Base-by-base conservation (phyloP, 352 stramenopile genomes). In the Pelagophyceae sp. region DNA sequence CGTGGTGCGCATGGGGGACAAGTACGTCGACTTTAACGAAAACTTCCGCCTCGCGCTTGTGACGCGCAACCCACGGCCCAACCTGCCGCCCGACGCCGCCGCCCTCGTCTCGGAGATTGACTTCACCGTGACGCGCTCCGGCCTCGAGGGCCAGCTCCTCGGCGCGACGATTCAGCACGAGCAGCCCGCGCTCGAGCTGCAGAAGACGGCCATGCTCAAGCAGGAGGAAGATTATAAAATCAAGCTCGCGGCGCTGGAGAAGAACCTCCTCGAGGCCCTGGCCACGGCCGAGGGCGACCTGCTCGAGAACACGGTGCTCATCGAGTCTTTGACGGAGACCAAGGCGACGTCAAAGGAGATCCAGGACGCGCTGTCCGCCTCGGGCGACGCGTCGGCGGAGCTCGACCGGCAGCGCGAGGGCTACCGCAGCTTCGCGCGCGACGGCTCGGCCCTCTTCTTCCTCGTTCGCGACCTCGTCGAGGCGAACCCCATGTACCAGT, bases 401-500 rank as follows among this genome's bases (percentile, higher is more conserved):
- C 83, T 98, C 1, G 91, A 98, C 75, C 85, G 92, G 72, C 95
- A 97, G 80, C 88, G 94, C 0, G 89, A 97, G 38, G 86, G 89
- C 20, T 98, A 97, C 78, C 83, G 87, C 0, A 85, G 87, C 1
- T 96, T 98, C 76, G 92, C 94, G 0, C 84, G 87, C 32, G 89
- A 93, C 83, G 92, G 92, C 11, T 89, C 89, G 0, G 91, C 90
- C 72, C 82, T 98, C 32, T 98, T 95, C 83, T 98, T 98, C 87
- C 83, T 96, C 31, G 87, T 98, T 63, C 93, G 94, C 65, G 85
- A 92, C 61, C 84, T 97, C 32, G 88, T 90, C 58, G 85, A 85
- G 25, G 84, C 95, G 6, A 96, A 96, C 83, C 91, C 94, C 83
- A 98, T 98, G 93, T 98, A 98, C 77, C 92, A 94, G 6, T 97